Evolutionary conservation across 2,329 filamentous ascomycete genomes (phyloP).

Genomic region (Leptographium wingfieldii): DNA sequence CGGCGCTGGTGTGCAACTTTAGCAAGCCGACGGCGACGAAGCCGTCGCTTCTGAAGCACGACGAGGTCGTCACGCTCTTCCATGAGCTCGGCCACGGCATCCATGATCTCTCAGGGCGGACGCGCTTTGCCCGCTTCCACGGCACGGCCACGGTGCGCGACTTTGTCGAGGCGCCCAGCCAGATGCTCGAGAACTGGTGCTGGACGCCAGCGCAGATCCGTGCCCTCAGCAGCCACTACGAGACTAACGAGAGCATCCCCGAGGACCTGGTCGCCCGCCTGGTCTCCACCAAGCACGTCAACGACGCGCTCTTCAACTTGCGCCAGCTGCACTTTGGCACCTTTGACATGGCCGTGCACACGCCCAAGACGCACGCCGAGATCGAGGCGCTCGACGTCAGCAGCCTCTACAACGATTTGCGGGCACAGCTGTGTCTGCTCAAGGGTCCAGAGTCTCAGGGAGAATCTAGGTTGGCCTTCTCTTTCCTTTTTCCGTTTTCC

Average conservation of each 20-base stretch:
- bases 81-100: conserved; percentile 64
- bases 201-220: conserved; percentile 55
- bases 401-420: conserved; percentile 58
- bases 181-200: conserved; percentile 69
- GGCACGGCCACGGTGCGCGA: conserved; percentile 54
- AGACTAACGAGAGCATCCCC: conserved; percentile 56
- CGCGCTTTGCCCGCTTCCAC: conserved; percentile 52
- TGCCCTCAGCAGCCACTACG: conserved; percentile 60
- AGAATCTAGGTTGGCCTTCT: conserved; percentile 34
- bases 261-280: conserved; percentile 63
- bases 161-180: conserved; percentile 59
- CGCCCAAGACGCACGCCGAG: conserved; percentile 55
- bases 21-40: conserved; percentile 66
- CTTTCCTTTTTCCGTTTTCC: neutral
- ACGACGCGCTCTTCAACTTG: conserved; percentile 66
- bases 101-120: conserved; percentile 53
- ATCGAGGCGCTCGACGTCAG: conserved; percentile 53
- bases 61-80: conserved; percentile 73
- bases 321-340: conserved; percentile 70
- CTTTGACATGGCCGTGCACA: conserved; percentile 74
- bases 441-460: conserved; percentile 61
- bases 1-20: conserved; percentile 75
- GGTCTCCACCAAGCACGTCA: conserved; percentile 68
- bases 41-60: conserved; percentile 68
- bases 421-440: conserved; percentile 58